These are phyloP conservation scores for Brassica cretica DNA, from an alignment of 345 rosid species.

Conservation along the genomic window DNA sequence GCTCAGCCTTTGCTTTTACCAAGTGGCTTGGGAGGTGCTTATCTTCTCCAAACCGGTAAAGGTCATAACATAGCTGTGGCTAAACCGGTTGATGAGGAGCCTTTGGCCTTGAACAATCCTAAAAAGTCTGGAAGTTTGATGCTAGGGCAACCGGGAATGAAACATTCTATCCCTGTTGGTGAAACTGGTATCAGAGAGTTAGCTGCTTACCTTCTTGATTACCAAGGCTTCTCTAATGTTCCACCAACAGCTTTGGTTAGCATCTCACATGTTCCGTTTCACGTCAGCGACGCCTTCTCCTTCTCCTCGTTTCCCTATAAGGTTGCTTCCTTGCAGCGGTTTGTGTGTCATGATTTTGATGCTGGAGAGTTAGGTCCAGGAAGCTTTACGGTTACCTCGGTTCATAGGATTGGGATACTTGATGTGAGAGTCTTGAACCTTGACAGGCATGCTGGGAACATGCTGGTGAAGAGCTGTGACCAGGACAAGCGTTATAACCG, in stretches of 20 bases:
- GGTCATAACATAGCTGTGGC: conserved; percentile 73
- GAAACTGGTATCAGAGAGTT: conserved; percentile 79
- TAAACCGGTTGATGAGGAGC: conserved; percentile 82
- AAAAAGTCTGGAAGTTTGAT: conserved; percentile 68
- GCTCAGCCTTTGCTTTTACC: conserved; percentile 62
- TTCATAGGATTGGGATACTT: conserved; percentile 77
- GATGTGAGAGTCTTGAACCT: conserved; percentile 74
- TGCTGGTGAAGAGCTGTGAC: conserved; percentile 63
- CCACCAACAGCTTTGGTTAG: conserved; percentile 84
- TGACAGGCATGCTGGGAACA: conserved; percentile 83
- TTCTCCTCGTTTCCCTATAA: conserved; percentile 49
- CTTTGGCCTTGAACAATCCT: conserved; percentile 74
- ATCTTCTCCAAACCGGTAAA: conserved; percentile 49
- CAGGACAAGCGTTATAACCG: conserved; percentile 26
- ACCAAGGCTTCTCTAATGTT: conserved; percentile 71
- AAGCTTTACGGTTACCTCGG: conserved; percentile 64
- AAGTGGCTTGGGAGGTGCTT: conserved; percentile 81
- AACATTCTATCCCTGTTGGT: conserved; percentile 70
- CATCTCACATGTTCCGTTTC: conserved; percentile 58
- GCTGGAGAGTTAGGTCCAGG: conserved; percentile 80
- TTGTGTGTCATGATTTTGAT: conserved; percentile 73
- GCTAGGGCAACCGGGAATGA: conserved; percentile 75
- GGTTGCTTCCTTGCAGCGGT: conserved; percentile 79
- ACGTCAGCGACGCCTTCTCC: conserved; percentile 47
- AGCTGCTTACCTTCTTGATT: conserved; percentile 85